Conservation (phyloP, 169 alveolate genomes). For the Eimeria sp. region DNA sequence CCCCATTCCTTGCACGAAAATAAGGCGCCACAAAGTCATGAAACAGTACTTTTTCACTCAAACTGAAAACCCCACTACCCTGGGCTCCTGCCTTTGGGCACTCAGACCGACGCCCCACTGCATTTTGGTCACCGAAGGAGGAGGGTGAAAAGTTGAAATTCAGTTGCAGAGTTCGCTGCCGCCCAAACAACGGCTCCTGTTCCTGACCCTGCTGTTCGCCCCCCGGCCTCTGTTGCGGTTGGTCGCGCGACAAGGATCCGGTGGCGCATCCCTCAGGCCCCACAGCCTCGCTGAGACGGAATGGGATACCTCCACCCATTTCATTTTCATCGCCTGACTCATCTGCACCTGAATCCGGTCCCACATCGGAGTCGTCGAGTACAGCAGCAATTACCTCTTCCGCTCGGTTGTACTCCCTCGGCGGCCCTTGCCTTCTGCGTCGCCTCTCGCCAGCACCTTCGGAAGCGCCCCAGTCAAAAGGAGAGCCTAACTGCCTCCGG, state of each 20-base stretch:
- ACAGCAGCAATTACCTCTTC: constrained; percentile 72
- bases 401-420: constrained; percentile 37
- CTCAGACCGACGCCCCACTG: not conserved
- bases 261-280: constrained; percentile 13
- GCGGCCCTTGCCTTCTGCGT: constrained; percentile 36
- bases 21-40: constrained; percentile 75
- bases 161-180: constrained; percentile 61
- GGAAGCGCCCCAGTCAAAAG: constrained; percentile 47
- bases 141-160: constrained; percentile 43
- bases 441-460: constrained; percentile 35
- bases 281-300: constrained; percentile 40
- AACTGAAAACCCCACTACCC: not conserved
- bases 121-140: not conserved
- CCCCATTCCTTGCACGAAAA: constrained; percentile 38
- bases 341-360: constrained; percentile 6
- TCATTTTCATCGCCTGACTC: constrained; percentile 26
- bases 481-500: constrained; percentile 54
- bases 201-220: constrained; percentile 2
- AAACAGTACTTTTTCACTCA: constrained; percentile 43
- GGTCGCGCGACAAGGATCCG: not conserved
- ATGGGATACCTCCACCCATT: constrained; percentile 39
- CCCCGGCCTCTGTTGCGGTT: not conserved
- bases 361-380: constrained; percentile 20
- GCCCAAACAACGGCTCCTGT: constrained; percentile 9
- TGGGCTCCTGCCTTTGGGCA: constrained; percentile 1